Conservation (phyloP, 768 basidiomycete genomes). For the Trametes meyenii region DNA sequence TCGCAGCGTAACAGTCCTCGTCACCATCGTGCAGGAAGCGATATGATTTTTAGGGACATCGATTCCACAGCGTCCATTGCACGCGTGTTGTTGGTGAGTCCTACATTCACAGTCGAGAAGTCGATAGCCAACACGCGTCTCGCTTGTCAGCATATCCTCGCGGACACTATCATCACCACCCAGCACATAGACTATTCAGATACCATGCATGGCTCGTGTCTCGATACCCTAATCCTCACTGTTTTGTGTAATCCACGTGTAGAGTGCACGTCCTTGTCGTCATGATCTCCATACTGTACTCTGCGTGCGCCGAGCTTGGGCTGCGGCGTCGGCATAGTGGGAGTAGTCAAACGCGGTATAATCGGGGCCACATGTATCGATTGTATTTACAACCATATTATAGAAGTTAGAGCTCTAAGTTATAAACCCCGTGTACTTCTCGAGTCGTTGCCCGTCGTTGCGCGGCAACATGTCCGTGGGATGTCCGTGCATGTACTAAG, state of each 20-base stretch:
- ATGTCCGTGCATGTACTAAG: too few relatives aligned
- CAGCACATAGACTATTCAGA: constrained; percentile 2
- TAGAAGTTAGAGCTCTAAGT: neutral
- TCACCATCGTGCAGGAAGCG: constrained; percentile 69
- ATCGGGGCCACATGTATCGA: constrained; percentile 5
- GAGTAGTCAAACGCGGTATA: constrained; percentile 1
- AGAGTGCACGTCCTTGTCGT: neutral
- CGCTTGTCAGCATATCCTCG: neutral
- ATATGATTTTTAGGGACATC: neutral
- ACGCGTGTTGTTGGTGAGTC: neutral
- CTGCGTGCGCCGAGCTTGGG: neutral
- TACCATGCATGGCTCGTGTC: constrained; percentile 2
- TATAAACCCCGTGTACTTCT: too few relatives aligned
- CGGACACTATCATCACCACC: neutral
- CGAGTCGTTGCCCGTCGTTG: too few relatives aligned
- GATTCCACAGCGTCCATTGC: neutral
- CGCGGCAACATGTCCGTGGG: too few relatives aligned
- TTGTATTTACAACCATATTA: neutral
- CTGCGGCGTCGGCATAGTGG: neutral
- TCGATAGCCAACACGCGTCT: too few relatives aligned
- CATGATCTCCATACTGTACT: neutral
- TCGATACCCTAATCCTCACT: constrained; percentile 12
- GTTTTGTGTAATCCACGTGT: constrained; percentile 4
- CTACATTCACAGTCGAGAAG: neutral
- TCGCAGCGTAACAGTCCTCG: constrained; percentile 68